Conservation (phyloP, 2,329 filamentous ascomycete genomes). For the Xylariaceae sp. region DNA sequence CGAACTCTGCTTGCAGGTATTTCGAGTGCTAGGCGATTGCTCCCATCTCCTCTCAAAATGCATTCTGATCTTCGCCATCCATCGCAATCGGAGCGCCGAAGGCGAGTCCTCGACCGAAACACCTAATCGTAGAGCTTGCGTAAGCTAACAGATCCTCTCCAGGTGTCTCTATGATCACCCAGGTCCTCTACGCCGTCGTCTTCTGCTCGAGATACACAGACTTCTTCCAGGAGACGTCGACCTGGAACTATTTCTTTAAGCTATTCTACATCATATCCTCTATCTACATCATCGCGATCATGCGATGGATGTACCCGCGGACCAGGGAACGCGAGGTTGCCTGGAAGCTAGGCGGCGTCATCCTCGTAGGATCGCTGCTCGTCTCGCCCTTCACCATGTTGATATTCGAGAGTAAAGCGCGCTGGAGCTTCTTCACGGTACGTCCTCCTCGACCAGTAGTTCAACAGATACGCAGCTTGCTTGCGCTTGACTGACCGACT, state of each 20-base stretch:
- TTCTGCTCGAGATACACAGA: slow-evolving; percentile 89
- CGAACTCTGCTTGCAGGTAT: slow-evolving; percentile 45
- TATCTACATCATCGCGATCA: slow-evolving; percentile 83
- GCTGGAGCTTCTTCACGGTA: slow-evolving; percentile 56
- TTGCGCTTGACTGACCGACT: slow-evolving; percentile 4
- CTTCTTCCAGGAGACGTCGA: slow-evolving; percentile 61
- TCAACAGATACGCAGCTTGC: too few relatives aligned
- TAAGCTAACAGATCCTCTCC: slow-evolving; percentile 22
- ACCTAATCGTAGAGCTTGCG: background rate
- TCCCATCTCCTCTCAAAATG: slow-evolving; percentile 85
- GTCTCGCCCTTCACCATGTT: slow-evolving; percentile 73
- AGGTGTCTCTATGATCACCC: slow-evolving; percentile 90
- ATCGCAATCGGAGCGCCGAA: slow-evolving; percentile 84
- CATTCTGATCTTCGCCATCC: slow-evolving; percentile 89
- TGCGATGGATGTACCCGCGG: slow-evolving; percentile 83
- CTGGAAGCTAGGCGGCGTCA: slow-evolving; percentile 84
- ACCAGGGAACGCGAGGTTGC: slow-evolving; percentile 89
- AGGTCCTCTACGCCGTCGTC: slow-evolving; percentile 82
- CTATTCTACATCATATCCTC: slow-evolving; percentile 84
- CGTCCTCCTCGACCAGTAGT: too few relatives aligned
- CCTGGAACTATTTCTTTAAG: slow-evolving; percentile 83
- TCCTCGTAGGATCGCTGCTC: slow-evolving; percentile 65
- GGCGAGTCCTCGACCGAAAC: slow-evolving; percentile 49
- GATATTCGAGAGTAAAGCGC: slow-evolving; percentile 58
- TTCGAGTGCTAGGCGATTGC: slow-evolving; percentile 81